Evolutionary conservation across 257 asterid species (phyloP).

Genomic region (Nicotiana benthamiana): DNA sequence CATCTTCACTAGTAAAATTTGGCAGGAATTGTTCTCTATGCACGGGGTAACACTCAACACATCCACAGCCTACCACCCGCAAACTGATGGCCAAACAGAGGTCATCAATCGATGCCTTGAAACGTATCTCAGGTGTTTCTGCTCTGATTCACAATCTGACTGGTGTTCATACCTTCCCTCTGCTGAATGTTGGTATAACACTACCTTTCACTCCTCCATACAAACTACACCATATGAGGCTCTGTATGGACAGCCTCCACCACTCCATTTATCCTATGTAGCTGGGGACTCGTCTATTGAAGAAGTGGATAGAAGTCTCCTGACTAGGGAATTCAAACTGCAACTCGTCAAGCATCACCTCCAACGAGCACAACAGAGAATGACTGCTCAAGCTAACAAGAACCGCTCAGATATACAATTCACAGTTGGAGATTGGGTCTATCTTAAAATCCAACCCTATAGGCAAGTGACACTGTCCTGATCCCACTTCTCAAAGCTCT

Average conservation of each 20-base stretch:
- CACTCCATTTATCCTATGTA: not conserved
- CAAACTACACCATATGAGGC: not conserved
- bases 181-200: not conserved
- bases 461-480: not conserved
- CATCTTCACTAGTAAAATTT: not conserved
- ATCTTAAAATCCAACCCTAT: not conserved
- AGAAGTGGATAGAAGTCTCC: not conserved
- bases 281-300: not conserved
- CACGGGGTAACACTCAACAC: not conserved
- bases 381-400: not conserved
- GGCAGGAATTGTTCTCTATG: not conserved
- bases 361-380: not conserved
- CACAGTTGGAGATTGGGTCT: not conserved
- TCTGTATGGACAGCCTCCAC: not conserved
- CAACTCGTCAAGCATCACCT: not conserved
- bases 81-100: not conserved
- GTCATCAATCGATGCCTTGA: not conserved
- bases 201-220: not conserved
- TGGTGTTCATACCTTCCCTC: not conserved
- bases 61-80: not conserved
- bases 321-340: not conserved
- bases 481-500: not conserved
- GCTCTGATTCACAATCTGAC: not conserved
- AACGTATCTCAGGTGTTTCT: not conserved
- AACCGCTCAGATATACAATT: not conserved